phyloP scores from a whole-genome alignment of 345 rosid genomes.

The Mallotus nudiflorus region DNA sequence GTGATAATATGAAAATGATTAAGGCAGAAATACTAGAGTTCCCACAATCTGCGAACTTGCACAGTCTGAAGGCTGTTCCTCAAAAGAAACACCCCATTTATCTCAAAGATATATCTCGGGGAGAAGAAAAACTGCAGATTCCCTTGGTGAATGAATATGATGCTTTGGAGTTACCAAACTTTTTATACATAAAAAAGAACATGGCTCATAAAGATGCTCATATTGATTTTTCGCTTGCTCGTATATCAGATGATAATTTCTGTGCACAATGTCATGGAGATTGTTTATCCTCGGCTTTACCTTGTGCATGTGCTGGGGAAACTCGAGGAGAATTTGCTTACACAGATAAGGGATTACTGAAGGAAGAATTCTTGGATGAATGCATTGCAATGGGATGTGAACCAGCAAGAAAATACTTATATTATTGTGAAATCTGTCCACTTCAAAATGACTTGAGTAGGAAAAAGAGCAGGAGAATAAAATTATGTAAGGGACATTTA shows the following conservation, averaged over 20 bases:
- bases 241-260: constrained; percentile 24
- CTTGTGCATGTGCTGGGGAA: constrained; percentile 30
- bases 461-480: constrained; percentile 16
- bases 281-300: constrained; percentile 20
- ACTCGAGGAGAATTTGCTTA: constrained; percentile 34
- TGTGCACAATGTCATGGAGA: constrained; percentile 25
- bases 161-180: constrained; percentile 15
- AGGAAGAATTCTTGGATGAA: constrained; percentile 25
- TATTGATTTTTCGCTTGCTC: constrained; percentile 23
- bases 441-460: constrained; percentile 5
- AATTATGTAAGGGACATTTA: constrained; percentile 23
- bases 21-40: not conserved
- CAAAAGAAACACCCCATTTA: constrained; percentile 22
- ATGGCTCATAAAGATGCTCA: constrained; percentile 19
- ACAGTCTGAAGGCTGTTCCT: not conserved
- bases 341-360: constrained; percentile 16
- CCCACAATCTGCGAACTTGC: not conserved
- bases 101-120: constrained; percentile 33
- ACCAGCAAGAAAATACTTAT: constrained; percentile 25
- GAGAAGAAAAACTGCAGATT: constrained; percentile 24
- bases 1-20: not conserved
- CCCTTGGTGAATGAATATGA: constrained; percentile 13
- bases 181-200: constrained; percentile 24
- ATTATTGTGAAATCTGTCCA: constrained; percentile 22
- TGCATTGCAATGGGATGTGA: constrained; percentile 10